Evolutionary conservation across 2,329 filamentous ascomycete genomes (phyloP).

Genomic region (Colletotrichum sp.): DNA sequence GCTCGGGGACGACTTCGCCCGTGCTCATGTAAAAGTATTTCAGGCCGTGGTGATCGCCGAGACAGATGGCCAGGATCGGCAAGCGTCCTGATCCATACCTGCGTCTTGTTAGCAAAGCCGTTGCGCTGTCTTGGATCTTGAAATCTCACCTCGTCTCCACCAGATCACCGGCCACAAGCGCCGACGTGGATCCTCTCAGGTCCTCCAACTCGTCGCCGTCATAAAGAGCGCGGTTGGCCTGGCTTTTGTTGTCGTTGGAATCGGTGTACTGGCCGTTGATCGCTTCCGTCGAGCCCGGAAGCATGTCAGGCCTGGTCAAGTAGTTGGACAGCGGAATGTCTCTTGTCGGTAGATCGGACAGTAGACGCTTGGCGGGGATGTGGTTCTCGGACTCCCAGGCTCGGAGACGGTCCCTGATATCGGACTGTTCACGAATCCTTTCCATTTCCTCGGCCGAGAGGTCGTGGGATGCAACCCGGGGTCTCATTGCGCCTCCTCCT

Average conservation of each 20-base stretch:
- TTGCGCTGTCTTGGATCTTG: neutral
- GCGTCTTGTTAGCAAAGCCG: neutral
- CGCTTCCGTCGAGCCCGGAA: constrained; percentile 26
- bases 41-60: constrained; percentile 54
- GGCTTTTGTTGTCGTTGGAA: neutral
- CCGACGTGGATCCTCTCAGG: constrained; percentile 33
- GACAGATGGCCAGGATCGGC: constrained; percentile 55
- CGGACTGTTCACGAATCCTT: neutral
- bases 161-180: constrained; percentile 50
- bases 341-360: constrained; percentile 30
- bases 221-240: constrained; percentile 32
- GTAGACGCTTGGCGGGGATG: constrained; percentile 22
- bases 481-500: neutral
- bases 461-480: neutral
- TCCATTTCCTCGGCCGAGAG: neutral
- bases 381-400: constrained; percentile 45
- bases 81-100: constrained; percentile 44
- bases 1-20: constrained; percentile 53
- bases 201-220: constrained; percentile 41
- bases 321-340: constrained; percentile 35
- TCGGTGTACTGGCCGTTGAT: constrained; percentile 17
- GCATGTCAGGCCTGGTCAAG: constrained; percentile 38
- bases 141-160: constrained; percentile 50
- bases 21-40: constrained; percentile 60
- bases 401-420: constrained; percentile 46